Base-by-base conservation (phyloP, 768 basidiomycete genomes). In the Suillus clintonianus region DNA sequence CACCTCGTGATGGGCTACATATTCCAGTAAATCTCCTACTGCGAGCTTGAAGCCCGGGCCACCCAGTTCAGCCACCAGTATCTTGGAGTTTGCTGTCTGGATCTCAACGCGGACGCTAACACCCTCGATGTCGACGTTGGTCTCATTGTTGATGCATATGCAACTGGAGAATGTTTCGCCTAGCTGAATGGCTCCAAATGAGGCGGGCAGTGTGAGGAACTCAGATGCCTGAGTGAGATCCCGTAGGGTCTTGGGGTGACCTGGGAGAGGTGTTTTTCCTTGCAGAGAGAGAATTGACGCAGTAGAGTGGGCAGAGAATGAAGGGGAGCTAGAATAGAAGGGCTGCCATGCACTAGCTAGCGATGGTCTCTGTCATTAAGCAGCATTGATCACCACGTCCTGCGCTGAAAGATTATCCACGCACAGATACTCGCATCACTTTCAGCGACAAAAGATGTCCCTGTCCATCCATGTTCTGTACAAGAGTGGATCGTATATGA, bases 111-210 rank as follows among this genome's bases (percentile, higher is more conserved):
- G 85, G 63, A 95, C 75, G 19, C 78, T 79, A 32, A 91, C 86
- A 5, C 84, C 86, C 57, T 88, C 82, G 13, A 96, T 81, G 3
- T 85, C 83, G 6, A 83, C 74, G 39, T 84, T 79, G 0, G 87
- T 83, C 73, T 93, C 90, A 72, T 95, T 95, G 71, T 93, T 91
- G 63, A 97, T 82, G 65, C 89, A 91, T 30, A 97, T 81, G 69
- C 88, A 89, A 67, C 91, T 88, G 1, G 89, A 85, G 71, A 97
- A 95, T 0, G 91, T 92, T 76, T 96, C 93, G 13, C 95, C 95
- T 1, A 97, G 85, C 69, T 94, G 92, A 66, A 96, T 92, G 7
- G 88, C 79, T 17, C 94, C 95, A 71, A 95, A 96, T 9, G 93
- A 85, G 22, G 90, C 81, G 0, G 95, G 94, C 9, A 97, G 82